Evolutionary conservation across 306 rosid species (phyloP), one percentile per base, ranked within the genome.

Genomic region (Prinsepia uniflora): DNA sequence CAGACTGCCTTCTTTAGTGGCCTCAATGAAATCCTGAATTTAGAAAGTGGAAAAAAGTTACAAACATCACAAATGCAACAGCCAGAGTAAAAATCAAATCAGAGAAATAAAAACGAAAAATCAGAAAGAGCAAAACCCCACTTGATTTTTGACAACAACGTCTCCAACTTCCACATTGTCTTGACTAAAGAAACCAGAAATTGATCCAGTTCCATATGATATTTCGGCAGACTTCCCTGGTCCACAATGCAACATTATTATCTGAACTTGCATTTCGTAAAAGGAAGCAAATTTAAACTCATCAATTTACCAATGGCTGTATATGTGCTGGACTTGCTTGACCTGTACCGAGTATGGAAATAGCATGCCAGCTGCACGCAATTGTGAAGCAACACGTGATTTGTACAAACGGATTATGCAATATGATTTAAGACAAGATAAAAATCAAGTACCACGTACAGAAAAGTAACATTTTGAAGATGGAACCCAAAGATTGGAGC

Each of bases 401-500:
- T 39, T 7, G 59, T 24, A 65, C 39, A 63, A 17, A 62, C 62
- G 34, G 56, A 63, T 44, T 34, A 43, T 45, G 54, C 49, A 40
- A 42, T 68, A 19, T 34, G 53, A 30, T 30, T 30, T 30, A 30
- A 30, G 36, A 41, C 8, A 55, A 48, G 79, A 39, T 17, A 10
- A 39, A 17, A n/a, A 54, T 67, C 34, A 62, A 77, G 65, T 74
- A 72, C 3, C 24, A 24, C 96, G 80, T 78, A 88, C 97, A 65
- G 97, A 88, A 45, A 91, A 85, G 36, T 78, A 83, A 84, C 97
- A 91, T 76, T 86, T 85, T 46, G 96, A 78, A 24, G 97, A 88
- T 67, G 96, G 97, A 79, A 91, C 90, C 96, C 96, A 91, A 12
- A 91, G 89, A 79, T 91, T 91, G 75, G 97, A 88, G 77, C 92